Base-by-base conservation (phyloP, 2,329 filamentous ascomycete species). In the Hirsutella thompsonii region DNA sequence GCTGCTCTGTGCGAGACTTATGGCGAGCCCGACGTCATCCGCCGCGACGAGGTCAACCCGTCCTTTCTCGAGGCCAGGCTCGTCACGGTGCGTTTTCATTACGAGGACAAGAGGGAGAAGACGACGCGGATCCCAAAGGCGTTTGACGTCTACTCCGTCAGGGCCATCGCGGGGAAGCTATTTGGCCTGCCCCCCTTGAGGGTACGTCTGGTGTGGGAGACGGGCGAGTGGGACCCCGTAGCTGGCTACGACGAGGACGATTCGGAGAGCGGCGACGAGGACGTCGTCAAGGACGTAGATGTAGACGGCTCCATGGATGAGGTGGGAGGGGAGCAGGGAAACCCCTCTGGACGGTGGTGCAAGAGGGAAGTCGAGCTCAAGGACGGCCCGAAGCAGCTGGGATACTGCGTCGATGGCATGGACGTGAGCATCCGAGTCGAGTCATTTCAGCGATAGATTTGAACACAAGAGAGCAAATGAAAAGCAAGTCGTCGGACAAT, bases 181-280 rank as follows among this genome's bases (percentile, higher is more conserved):
- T 86, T 93, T 52, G 67, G 62, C 1, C 50, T 83, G 10, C 61
- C 69, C 37, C 83, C 87, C 0, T 67, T 86, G 46, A 62, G 63
- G 34, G 63, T 90, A 45, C 71, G 69, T 33, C 59, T 96, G 38
- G 64, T 92, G 1, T 94, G 86, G 83, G 87, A 94, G 63, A 94
- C 88, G 8, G 85, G 86, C 18, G 89, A 95, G 59, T 86, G 83
- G 77, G 87, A 94, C 58, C 85, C 85, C 0, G 79, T 87, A 0
- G 72, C 72, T 8, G 70, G 74, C 45, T 74, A 77, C 49, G 70
- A 78, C 46, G 70, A 75, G 4, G 70, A 72, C 23, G 76, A 76
- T 35, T 71, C 64, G 41, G 68, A 67, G 36, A 69, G 66, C 49
- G 72, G 69, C 36, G 72, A 73, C 23, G 70, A 72, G 6, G 68